A percentile compares a stretch with the other conserved stretches of the same genome.
phyloP scores from a whole-genome alignment of 257 asterid genomes.

The Solanum peruvianum region DNA sequence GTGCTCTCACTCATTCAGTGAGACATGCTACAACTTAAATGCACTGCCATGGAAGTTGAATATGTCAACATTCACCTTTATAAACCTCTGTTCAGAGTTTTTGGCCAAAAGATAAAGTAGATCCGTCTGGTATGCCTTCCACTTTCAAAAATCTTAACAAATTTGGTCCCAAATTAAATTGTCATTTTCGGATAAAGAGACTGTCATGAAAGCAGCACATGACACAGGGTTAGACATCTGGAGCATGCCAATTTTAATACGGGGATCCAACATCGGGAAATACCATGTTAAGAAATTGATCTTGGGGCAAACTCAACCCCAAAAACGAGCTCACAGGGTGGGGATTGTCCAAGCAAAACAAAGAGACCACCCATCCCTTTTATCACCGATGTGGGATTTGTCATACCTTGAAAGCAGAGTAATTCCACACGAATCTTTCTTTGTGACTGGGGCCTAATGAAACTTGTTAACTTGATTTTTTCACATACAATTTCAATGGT shows the following conservation, averaged over 20 bases:
- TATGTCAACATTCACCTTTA: not conserved
- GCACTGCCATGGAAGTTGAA: not conserved
- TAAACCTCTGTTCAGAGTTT: not conserved
- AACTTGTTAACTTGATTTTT: not conserved
- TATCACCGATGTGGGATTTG: not conserved
- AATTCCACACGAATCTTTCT: not conserved
- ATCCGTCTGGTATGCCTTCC: not conserved
- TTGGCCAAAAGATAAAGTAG: not conserved
- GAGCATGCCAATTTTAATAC: not conserved
- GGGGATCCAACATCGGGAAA: not conserved
- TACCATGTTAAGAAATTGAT: not conserved
- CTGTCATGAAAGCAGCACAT: not conserved
- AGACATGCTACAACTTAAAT: not conserved
- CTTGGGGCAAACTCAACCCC: not conserved
- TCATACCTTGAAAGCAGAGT: not conserved
- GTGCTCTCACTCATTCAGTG: not conserved
- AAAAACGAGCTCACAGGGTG: too few species aligned
- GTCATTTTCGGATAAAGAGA: not conserved
- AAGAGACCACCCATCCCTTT: not conserved
- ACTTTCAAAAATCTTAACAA: not conserved
- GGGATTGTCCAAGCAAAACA: not conserved
- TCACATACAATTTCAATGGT: not conserved
- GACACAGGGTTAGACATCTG: not conserved
- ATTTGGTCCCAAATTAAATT: not conserved
- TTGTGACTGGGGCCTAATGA: not conserved